Conservation (phyloP, 2,329 filamentous ascomycete species). For the Colletotrichum sp. region DNA sequence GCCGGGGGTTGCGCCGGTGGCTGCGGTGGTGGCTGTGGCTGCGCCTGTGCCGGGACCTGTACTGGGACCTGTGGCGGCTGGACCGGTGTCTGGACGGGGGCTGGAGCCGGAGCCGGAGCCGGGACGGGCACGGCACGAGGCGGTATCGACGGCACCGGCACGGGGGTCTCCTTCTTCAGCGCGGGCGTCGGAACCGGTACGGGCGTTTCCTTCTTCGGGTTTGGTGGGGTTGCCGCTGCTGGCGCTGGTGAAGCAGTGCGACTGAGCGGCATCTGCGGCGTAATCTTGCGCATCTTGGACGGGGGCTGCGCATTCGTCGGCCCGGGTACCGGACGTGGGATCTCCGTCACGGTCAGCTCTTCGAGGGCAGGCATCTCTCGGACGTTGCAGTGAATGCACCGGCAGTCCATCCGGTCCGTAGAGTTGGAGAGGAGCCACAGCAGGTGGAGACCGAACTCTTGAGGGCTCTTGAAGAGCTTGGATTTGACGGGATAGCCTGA, state of each 20-base stretch:
- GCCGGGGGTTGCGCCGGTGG: neutral
- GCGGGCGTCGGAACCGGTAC: constrained; percentile 2
- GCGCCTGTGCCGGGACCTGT: neutral
- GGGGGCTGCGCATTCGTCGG: constrained; percentile 21
- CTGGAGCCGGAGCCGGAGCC: neutral
- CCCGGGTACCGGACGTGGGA: neutral
- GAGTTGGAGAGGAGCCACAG: constrained; percentile 57
- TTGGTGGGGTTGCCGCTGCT: neutral
- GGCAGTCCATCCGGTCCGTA: constrained; percentile 53
- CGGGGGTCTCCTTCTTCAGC: constrained; percentile 7
- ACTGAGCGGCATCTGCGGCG: neutral
- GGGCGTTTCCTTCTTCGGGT: constrained; percentile 10
- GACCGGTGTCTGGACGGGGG: neutral
- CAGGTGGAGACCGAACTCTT: constrained; percentile 57
- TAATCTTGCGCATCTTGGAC: constrained; percentile 19
- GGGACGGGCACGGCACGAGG: neutral
- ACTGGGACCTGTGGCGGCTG: neutral
- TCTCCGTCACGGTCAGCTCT: constrained; percentile 4
- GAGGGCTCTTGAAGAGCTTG: constrained; percentile 56
- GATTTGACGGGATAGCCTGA: constrained; percentile 54
- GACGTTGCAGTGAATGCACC: constrained; percentile 54
- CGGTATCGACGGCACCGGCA: neutral
- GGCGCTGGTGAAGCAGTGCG: constrained; percentile 4
- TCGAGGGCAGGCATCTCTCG: constrained; percentile 22
- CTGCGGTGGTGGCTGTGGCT: neutral